A percentile compares a stretch with the other conserved stretches of the same genome.
These are phyloP conservation scores for Marasmius sp. DNA, from an alignment of 1,284 basidiomycete genomes.

Conservation along the genomic window DNA sequence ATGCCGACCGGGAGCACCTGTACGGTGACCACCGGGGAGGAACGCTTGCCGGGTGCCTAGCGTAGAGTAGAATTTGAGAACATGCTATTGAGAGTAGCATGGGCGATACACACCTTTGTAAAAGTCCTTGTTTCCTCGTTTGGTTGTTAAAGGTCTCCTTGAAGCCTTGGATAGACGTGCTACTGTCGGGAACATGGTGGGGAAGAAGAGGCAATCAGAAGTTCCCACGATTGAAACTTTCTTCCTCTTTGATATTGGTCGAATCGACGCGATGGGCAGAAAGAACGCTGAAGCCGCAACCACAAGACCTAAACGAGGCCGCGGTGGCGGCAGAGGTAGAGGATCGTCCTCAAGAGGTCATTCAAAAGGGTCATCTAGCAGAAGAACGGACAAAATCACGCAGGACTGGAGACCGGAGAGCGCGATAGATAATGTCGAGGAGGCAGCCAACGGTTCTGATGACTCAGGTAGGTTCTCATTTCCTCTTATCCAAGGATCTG, in stretches of 20 bases:
- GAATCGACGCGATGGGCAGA: constrained; percentile 34
- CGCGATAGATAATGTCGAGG: constrained; percentile 42
- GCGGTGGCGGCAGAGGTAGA: constrained; percentile 26
- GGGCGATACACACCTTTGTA: constrained; percentile 72
- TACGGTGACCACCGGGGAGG: constrained; percentile 82
- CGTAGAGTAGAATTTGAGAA: not conserved
- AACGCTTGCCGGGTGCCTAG: constrained; percentile 80
- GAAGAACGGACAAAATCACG: constrained; percentile 16
- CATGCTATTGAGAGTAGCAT: not conserved
- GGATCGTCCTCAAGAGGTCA: constrained; percentile 22
- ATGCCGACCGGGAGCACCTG: constrained; percentile 84
- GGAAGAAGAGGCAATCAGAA: not conserved
- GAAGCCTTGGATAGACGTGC: constrained; percentile 76
- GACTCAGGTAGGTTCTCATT: constrained; percentile 21
- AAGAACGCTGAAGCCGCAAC: constrained; percentile 32
- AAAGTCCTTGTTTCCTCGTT: constrained; percentile 88
- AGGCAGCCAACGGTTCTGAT: constrained; percentile 25
- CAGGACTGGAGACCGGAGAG: constrained; percentile 46
- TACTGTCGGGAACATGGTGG: constrained; percentile 68
- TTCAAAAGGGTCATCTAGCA: constrained; percentile 24
- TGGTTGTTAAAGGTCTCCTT: constrained; percentile 75
- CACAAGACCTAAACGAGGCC: constrained; percentile 22
- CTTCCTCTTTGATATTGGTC: not conserved
- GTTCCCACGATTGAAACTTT: not conserved
- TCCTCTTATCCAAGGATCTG: not conserved